These are phyloP conservation scores for Tricholoma furcatifolium DNA, from an alignment of 768 basidiomycete genomes.

Conservation along the genomic window DNA sequence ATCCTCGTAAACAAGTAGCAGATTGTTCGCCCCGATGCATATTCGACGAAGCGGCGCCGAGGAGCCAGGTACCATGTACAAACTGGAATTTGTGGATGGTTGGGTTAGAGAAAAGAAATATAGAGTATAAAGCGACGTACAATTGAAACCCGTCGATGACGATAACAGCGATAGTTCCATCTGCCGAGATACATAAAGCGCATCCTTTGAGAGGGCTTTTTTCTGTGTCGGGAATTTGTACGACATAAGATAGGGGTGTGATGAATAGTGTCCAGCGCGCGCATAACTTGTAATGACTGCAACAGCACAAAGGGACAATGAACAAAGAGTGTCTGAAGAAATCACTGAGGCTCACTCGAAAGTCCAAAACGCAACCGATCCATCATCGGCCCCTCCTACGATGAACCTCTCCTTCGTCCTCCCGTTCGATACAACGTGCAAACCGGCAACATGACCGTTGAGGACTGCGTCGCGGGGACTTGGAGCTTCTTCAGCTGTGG, in stretches of 20 bases:
- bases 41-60: slow-evolving; percentile 62
- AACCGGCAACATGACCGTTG: slow-evolving; percentile 42
- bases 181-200: slow-evolving; percentile 67
- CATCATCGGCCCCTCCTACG: slow-evolving; percentile 77
- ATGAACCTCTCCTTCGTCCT: slow-evolving; percentile 62
- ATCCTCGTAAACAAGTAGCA: slow-evolving; percentile 75
- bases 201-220: slow-evolving; percentile 64
- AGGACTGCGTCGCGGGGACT: slow-evolving; percentile 47
- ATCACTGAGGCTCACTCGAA: slow-evolving; percentile 45
- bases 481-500: slow-evolving; percentile 26
- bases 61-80: slow-evolving; percentile 82
- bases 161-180: slow-evolving; percentile 85
- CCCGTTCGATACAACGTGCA: slow-evolving; percentile 57
- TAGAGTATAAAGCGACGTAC: slow-evolving; percentile 42
- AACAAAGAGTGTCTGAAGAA: neutral
- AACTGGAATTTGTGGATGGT: slow-evolving; percentile 36
- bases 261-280: slow-evolving; percentile 77
- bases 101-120: neutral
- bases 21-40: slow-evolving; percentile 64
- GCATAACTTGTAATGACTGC: slow-evolving; percentile 61
- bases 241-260: slow-evolving; percentile 56
- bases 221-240: slow-evolving; percentile 52
- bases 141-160: slow-evolving; percentile 71
- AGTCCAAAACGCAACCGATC: slow-evolving; percentile 75
- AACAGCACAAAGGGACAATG: neutral